Conservation (phyloP, 345 rosid species). For the Eucalyptus shirleyi region DNA sequence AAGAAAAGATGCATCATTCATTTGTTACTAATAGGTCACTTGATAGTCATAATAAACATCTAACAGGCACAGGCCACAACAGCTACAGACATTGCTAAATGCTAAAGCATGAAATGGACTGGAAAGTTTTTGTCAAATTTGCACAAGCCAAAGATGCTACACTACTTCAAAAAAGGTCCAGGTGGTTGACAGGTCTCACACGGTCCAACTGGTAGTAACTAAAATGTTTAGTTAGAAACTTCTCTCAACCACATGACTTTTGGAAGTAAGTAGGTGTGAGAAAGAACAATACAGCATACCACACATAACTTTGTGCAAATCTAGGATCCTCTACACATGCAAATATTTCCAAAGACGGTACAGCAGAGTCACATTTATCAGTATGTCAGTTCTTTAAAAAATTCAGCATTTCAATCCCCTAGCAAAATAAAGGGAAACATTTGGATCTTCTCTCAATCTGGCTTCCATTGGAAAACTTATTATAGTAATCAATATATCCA, state of each 20-base stretch:
- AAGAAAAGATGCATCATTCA: background rate
- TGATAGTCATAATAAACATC: background rate
- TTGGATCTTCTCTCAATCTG: background rate
- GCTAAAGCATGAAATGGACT: background rate
- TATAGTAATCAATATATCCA: background rate
- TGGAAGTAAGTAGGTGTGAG: background rate
- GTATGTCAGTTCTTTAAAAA: background rate
- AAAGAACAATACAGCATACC: background rate
- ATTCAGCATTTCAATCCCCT: background rate
- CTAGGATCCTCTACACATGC: background rate
- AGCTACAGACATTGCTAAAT: background rate
- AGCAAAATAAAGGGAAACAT: background rate
- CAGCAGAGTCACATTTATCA: background rate
- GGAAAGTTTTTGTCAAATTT: background rate
- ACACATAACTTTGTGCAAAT: background rate
- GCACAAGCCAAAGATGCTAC: background rate
- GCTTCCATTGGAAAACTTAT: background rate
- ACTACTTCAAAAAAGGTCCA: background rate
- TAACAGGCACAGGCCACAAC: background rate
- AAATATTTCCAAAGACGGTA: background rate
- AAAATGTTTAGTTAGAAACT: background rate
- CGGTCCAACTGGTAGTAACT: background rate
- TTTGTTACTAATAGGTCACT: background rate
- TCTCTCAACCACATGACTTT: background rate
- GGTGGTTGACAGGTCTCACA: background rate